A percentile compares a stretch with the other conserved stretches of the same genome.
Evolutionary conservation across 495 filamentous ascomycete species (phyloP).

Genomic region (Aspergillus baeticus): DNA sequence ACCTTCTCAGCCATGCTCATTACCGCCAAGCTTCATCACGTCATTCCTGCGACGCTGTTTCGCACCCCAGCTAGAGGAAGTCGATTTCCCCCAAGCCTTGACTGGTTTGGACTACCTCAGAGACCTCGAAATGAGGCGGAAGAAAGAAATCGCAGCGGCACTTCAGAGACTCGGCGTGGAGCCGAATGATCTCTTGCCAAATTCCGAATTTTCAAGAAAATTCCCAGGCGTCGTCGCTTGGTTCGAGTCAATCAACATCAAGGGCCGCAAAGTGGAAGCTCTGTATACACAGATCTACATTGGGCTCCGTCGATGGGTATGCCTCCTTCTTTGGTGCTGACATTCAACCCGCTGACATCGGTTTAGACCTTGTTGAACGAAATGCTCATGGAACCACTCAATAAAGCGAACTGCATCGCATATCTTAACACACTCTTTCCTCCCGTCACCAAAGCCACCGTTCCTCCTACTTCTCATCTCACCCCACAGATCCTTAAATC

Average conservation of each 20-base stretch:
- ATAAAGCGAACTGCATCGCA: slow-evolving; percentile 68
- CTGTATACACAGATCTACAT: slow-evolving; percentile 67
- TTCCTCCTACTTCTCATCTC: slow-evolving; percentile 53
- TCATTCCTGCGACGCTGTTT: slow-evolving; percentile 66
- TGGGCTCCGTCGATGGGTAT: slow-evolving; percentile 69
- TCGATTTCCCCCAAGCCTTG: slow-evolving; percentile 72
- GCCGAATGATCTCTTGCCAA: slow-evolving; percentile 35
- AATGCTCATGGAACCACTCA: slow-evolving; percentile 61
- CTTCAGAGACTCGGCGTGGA: slow-evolving; percentile 45
- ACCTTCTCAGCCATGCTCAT: slow-evolving; percentile 61
- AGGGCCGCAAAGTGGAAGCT: slow-evolving; percentile 56
- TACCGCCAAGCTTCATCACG: slow-evolving; percentile 66
- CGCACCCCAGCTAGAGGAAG: slow-evolving; percentile 50
- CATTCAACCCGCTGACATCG: slow-evolving; percentile 15
- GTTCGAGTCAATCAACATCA: slow-evolving; percentile 51
- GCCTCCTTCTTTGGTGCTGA: slow-evolving; percentile 10
- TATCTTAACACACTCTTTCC: slow-evolving; percentile 80
- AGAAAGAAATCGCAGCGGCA: slow-evolving; percentile 54
- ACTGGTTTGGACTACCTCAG: slow-evolving; percentile 71
- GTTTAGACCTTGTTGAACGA: slow-evolving; percentile 69
- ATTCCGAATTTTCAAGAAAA: slow-evolving; percentile 40
- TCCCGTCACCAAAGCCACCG: slow-evolving; percentile 45
- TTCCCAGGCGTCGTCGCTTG: slow-evolving; percentile 55
- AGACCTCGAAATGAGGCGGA: slow-evolving; percentile 64
- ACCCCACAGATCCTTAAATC: slow-evolving; percentile 50